Evolutionary conservation across 306 rosid genomes (phyloP).

Genomic region (Rosa rugosa): DNA sequence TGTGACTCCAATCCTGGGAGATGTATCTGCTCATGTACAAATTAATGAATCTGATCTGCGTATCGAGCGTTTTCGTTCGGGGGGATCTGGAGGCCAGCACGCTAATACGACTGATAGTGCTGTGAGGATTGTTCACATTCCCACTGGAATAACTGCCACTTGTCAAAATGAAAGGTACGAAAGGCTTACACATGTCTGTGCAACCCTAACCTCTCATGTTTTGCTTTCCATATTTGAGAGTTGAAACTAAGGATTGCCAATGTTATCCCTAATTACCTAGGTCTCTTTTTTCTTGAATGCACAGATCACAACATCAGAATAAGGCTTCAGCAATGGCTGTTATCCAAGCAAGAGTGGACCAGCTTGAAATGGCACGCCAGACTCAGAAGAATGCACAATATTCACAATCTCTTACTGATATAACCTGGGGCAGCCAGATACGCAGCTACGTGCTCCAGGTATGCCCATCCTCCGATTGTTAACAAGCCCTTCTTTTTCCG

Average conservation of each 20-base stretch:
- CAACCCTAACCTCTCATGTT: neutral
- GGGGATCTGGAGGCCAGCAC: slow-evolving; percentile 98
- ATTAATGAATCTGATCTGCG: slow-evolving; percentile 93
- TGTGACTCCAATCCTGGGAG: slow-evolving; percentile 83
- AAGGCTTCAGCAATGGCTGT: slow-evolving; percentile 96
- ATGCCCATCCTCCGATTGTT: slow-evolving; percentile 2
- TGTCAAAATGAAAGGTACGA: slow-evolving; percentile 91
- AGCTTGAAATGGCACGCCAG: slow-evolving; percentile 89
- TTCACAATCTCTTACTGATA: slow-evolving; percentile 89
- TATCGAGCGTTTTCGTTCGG: slow-evolving; percentile 83
- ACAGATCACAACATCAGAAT: slow-evolving; percentile 90
- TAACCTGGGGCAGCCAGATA: slow-evolving; percentile 95
- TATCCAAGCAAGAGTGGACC: slow-evolving; percentile 88
- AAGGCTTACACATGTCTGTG: neutral
- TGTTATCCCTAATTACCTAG: neutral
- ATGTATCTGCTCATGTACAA: slow-evolving; percentile 65
- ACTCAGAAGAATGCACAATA: slow-evolving; percentile 78
- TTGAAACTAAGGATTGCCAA: neutral
- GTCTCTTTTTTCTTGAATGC: slow-evolving; percentile 11
- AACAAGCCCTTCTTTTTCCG: neutral
- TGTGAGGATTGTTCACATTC: slow-evolving; percentile 83
- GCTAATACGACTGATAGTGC: slow-evolving; percentile 95
- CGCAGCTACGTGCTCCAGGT: slow-evolving; percentile 96
- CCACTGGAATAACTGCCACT: slow-evolving; percentile 89
- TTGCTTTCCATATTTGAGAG: neutral